A percentile compares a stretch with the other conserved stretches of the same genome.
Evolutionary conservation across 1,284 basidiomycete species (phyloP).

Genomic region (Rhodotorula sp.): DNA sequence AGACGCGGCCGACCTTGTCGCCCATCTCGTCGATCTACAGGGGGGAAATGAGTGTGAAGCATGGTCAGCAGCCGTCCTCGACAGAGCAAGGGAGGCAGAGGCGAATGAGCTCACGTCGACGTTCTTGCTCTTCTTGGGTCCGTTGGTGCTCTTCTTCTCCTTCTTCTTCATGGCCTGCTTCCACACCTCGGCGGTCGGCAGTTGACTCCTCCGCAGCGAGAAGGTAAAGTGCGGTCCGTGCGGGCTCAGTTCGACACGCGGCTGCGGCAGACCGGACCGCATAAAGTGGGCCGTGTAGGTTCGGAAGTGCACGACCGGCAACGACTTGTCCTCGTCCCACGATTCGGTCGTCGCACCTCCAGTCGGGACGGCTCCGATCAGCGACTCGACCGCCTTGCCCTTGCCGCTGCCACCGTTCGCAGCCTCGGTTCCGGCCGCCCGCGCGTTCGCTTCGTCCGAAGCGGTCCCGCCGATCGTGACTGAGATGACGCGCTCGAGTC

Average conservation of each 20-base stretch:
- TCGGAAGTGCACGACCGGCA: slow-evolving; percentile 84
- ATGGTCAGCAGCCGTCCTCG: neutral
- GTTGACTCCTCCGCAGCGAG: slow-evolving; percentile 68
- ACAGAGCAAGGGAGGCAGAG: neutral
- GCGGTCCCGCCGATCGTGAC: slow-evolving; percentile 61
- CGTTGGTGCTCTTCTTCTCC: slow-evolving; percentile 77
- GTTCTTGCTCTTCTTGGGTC: slow-evolving; percentile 77
- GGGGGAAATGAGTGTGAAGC: no score
- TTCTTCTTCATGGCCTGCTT: slow-evolving; percentile 77
- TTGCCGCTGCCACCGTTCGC: slow-evolving; percentile 2
- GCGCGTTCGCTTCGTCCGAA: slow-evolving; percentile 17
- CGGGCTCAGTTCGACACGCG: slow-evolving; percentile 75
- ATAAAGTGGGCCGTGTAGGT: slow-evolving; percentile 76
- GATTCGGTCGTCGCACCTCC: slow-evolving; percentile 5
- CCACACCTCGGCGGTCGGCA: slow-evolving; percentile 73
- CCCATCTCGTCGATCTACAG: slow-evolving; percentile 87
- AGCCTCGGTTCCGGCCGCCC: slow-evolving; percentile 5
- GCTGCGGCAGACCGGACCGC: slow-evolving; percentile 71
- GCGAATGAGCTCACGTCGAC: slow-evolving; percentile 57
- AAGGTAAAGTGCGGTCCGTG: slow-evolving; percentile 93
- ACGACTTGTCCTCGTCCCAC: slow-evolving; percentile 44
- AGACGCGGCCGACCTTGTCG: slow-evolving; percentile 84
- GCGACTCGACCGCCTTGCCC: slow-evolving; percentile 28
- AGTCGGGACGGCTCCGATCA: slow-evolving; percentile 20
- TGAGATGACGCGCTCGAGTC: slow-evolving; percentile 88